These are phyloP conservation scores for Didymella glomerata DNA, from an alignment of 2,329 filamentous ascomycete genomes.

Conservation along the genomic window DNA sequence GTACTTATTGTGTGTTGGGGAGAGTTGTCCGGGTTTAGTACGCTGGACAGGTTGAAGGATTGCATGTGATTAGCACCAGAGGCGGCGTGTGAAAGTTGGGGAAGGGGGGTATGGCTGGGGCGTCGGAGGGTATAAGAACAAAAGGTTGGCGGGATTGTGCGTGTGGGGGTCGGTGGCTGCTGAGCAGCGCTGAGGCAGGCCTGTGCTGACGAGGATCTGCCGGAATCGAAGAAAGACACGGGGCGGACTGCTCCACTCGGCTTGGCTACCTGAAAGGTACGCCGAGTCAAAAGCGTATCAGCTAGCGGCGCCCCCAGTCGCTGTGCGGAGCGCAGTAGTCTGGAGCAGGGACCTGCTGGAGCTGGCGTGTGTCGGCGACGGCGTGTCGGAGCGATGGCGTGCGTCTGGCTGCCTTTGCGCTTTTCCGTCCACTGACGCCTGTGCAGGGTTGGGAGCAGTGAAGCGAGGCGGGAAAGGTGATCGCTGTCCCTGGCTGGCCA, in stretches of 20 bases:
- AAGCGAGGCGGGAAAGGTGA: constrained; percentile 10
- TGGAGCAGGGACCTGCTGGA: constrained; percentile 25
- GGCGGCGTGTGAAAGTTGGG: constrained; percentile 48
- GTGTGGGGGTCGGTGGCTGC: constrained; percentile 43
- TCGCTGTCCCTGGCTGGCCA: constrained; percentile 21
- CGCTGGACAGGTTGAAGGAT: constrained; percentile 48
- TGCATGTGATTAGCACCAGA: constrained; percentile 53
- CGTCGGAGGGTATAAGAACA: constrained; percentile 47
- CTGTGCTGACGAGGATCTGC: constrained; percentile 47
- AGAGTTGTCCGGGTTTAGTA: constrained; percentile 49
- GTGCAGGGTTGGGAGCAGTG: constrained; percentile 17
- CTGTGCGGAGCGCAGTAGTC: constrained; percentile 24
- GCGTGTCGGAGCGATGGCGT: constrained; percentile 32
- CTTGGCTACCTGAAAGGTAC: constrained; percentile 34
- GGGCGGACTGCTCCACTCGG: constrained; percentile 35
- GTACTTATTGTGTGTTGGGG: constrained; percentile 17
- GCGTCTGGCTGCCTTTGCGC: constrained; percentile 27
- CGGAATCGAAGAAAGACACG: constrained; percentile 39
- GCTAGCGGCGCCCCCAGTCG: constrained; percentile 31
- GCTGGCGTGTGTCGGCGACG: constrained; percentile 22
- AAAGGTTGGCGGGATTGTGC: constrained; percentile 35
- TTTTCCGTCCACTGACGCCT: constrained; percentile 10
- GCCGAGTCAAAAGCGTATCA: constrained; percentile 32
- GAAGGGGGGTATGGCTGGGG: constrained; percentile 47
- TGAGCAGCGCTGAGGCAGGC: constrained; percentile 31